Evolutionary conservation across 177 flowering plant species (phyloP).

Genomic region (Vitis hybrid): DNA sequence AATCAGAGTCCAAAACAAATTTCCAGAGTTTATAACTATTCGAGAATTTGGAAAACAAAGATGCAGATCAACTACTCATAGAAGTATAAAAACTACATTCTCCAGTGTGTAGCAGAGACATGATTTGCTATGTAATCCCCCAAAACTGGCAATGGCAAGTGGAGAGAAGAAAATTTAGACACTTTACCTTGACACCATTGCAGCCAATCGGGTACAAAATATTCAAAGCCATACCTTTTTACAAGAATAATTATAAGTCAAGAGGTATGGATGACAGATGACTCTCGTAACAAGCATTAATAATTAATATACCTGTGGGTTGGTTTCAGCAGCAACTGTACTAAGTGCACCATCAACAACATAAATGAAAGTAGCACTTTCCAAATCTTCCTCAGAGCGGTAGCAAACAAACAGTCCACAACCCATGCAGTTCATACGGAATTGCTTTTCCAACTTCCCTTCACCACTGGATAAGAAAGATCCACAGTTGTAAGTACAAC

Average conservation of each 20-base stretch:
- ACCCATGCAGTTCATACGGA: conserved; percentile 84
- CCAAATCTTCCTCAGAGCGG: conserved; percentile 86
- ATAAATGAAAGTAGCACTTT: conserved; percentile 72
- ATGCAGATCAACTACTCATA: no score
- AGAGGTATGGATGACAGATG: neutral
- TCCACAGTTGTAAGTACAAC: conserved; percentile 21
- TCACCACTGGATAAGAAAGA: conserved; percentile 67
- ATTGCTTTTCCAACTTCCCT: conserved; percentile 93
- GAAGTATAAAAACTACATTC: no score
- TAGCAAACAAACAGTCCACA: conserved; percentile 95
- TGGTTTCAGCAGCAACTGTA: conserved; percentile 94
- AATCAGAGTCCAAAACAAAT: conserved; percentile 3
- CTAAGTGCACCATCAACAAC: conserved; percentile 92
- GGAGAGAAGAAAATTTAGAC: neutral
- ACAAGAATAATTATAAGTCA: neutral
- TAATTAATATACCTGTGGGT: conserved; percentile 73
- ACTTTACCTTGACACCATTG: neutral
- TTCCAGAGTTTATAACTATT: neutral
- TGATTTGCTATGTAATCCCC: no score
- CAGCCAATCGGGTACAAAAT: neutral
- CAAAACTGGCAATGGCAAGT: no score
- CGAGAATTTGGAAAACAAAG: no score
- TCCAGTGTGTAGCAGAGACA: no score
- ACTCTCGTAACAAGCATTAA: no score
- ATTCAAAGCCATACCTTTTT: neutral